These are phyloP conservation scores for Zymoseptoria crescenta DNA, from an alignment of 2,329 filamentous ascomycete genomes.

Conservation along the genomic window DNA sequence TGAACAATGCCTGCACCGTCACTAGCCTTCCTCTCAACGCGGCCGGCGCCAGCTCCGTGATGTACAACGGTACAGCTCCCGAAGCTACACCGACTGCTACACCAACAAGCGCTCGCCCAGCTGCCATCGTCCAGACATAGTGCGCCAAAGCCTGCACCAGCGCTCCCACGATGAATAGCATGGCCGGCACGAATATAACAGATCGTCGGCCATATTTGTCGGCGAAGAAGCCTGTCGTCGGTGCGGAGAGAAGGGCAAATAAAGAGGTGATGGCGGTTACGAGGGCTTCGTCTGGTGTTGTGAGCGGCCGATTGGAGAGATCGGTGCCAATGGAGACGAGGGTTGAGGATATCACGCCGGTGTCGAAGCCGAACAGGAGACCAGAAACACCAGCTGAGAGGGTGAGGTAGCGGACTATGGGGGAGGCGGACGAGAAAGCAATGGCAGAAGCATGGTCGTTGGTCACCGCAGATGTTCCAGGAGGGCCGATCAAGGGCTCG, in stretches of 20 bases:
- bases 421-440: slow-evolving; percentile 23
- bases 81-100: slow-evolving; percentile 63
- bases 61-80: slow-evolving; percentile 65
- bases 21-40: slow-evolving; percentile 65
- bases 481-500: background rate
- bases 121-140: slow-evolving; percentile 57
- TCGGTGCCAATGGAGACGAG: slow-evolving; percentile 49
- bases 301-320: slow-evolving; percentile 41
- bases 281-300: slow-evolving; percentile 49
- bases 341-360: slow-evolving; percentile 54
- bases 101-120: slow-evolving; percentile 62
- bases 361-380: slow-evolving; percentile 56
- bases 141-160: slow-evolving; percentile 53
- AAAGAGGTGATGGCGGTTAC: slow-evolving; percentile 52
- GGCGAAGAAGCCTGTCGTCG: slow-evolving; percentile 35
- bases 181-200: slow-evolving; percentile 48
- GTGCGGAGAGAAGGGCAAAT: slow-evolving; percentile 48
- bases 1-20: slow-evolving; percentile 72
- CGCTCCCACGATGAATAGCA: slow-evolving; percentile 62
- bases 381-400: slow-evolving; percentile 52
- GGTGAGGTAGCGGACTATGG: slow-evolving; percentile 48
- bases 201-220: slow-evolving; percentile 41
- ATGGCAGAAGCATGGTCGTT: slow-evolving; percentile 8
- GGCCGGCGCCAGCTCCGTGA: slow-evolving; percentile 23
- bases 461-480: background rate